A percentile compares a stretch with the other conserved stretches of the same genome.
phyloP scores from a whole-genome alignment of 495 filamentous ascomycete species.

The Pseudomonodictys pantanalensis region DNA sequence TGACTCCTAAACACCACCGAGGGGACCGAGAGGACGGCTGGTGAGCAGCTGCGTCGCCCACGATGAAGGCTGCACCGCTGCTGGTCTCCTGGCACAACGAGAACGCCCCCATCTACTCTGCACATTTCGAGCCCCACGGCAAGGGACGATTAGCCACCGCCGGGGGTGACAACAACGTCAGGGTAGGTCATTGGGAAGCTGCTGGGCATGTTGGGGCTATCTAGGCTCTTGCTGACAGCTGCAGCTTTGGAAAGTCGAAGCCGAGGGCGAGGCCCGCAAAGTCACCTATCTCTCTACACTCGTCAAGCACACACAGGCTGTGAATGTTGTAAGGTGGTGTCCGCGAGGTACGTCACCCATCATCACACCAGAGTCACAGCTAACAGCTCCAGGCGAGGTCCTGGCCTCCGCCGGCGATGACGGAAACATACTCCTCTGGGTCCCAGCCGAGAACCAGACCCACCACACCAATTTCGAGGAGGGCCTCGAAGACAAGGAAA shows the following conservation, averaged over 20 bases:
- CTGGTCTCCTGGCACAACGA: slow-evolving; percentile 96
- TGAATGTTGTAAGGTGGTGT: slow-evolving; percentile 96
- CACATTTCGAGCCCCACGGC: slow-evolving; percentile 88
- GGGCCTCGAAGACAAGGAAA: slow-evolving; percentile 87
- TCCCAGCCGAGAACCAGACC: slow-evolving; percentile 72
- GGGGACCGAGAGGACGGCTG: slow-evolving; percentile 3
- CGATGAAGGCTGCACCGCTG: slow-evolving; percentile 85
- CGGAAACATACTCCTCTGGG: slow-evolving; percentile 94
- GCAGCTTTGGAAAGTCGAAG: slow-evolving; percentile 87
- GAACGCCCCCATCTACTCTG: slow-evolving; percentile 48
- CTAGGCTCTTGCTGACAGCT: slow-evolving; percentile 38
- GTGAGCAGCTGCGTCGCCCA: slow-evolving; percentile 12
- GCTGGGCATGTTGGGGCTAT: background rate
- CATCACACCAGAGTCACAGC: slow-evolving; percentile 23
- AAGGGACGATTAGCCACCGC: slow-evolving; percentile 90
- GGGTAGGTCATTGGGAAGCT: slow-evolving; percentile 59
- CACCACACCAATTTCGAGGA: slow-evolving; percentile 71
- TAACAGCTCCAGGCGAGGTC: slow-evolving; percentile 68
- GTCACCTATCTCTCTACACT: slow-evolving; percentile 89
- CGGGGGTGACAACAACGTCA: slow-evolving; percentile 95
- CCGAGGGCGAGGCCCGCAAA: slow-evolving; percentile 79
- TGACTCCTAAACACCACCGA: background rate
- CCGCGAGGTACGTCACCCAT: slow-evolving; percentile 65
- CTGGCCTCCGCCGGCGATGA: slow-evolving; percentile 95
- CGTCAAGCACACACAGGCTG: slow-evolving; percentile 90